Conservation (phyloP, 2,329 filamentous ascomycete genomes). For the Fusarium musae region DNA sequence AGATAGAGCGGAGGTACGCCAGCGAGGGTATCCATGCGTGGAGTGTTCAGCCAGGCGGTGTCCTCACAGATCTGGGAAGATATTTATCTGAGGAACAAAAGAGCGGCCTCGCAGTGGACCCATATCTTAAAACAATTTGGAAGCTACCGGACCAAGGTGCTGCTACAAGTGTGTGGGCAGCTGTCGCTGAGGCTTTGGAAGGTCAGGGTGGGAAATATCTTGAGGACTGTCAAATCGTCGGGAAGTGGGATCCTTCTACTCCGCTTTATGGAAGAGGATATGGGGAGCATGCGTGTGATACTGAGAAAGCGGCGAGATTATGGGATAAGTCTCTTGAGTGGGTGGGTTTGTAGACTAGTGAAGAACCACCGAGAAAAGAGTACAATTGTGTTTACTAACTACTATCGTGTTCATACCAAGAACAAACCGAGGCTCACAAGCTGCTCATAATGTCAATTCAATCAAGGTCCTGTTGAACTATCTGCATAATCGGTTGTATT, state of each 20-base stretch:
- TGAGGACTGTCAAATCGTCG: conserved; percentile 5
- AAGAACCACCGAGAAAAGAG: background rate
- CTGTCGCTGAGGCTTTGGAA: background rate
- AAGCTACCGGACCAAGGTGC: background rate
- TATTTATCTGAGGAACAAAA: conserved; percentile 6
- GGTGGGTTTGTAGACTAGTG: background rate
- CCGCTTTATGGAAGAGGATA: background rate
- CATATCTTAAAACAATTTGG: background rate
- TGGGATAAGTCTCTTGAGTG: background rate
- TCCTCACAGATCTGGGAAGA: background rate
- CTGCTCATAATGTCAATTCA: too few species aligned
- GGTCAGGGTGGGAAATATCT: conserved; percentile 5
- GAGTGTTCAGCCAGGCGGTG: conserved; percentile 2
- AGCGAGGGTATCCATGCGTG: background rate
- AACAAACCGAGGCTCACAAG: too few species aligned
- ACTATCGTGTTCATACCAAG: too few species aligned
- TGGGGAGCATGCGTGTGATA: background rate
- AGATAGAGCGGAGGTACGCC: background rate
- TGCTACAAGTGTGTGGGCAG: conserved; percentile 7
- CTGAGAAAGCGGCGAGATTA: background rate
- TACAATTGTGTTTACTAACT: background rate
- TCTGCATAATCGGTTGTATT: too few species aligned
- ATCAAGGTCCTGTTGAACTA: too few species aligned
- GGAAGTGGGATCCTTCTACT: background rate
- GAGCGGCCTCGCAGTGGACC: background rate